Conservation (phyloP, 345 rosid genomes). For the Euphorbia tirucalli region DNA sequence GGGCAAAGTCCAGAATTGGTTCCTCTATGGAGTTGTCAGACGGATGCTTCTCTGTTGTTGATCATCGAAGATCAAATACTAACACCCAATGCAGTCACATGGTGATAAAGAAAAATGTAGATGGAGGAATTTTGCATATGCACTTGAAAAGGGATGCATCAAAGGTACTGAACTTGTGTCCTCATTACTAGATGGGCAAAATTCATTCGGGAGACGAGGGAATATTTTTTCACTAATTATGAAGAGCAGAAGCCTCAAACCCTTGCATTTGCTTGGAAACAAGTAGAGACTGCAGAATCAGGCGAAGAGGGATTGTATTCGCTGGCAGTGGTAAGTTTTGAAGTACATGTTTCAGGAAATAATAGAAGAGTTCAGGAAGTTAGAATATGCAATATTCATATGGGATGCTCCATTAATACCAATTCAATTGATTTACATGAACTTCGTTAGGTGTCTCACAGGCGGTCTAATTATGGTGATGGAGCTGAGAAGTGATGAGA, state of each 20-base stretch:
- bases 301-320: conserved; percentile 14
- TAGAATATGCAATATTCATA: neutral
- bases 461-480: conserved; percentile 26
- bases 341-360: conserved; percentile 11
- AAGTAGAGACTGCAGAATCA: conserved; percentile 17
- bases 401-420: conserved; percentile 22
- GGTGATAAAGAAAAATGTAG: conserved; percentile 12
- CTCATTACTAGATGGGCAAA: conserved; percentile 20
- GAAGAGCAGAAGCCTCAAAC: conserved; percentile 20
- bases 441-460: conserved; percentile 3
- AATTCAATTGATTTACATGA: conserved; percentile 27
- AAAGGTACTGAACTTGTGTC: conserved; percentile 21
- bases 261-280: conserved; percentile 26
- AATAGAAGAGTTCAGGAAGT: neutral
- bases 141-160: conserved; percentile 33
- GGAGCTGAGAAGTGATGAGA: conserved; percentile 11
- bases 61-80: neutral
- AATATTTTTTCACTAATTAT: conserved; percentile 16
- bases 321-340: conserved; percentile 22
- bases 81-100: conserved; percentile 1
- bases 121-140: conserved; percentile 10
- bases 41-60: conserved; percentile 4
- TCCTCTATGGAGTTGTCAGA: conserved; percentile 9
- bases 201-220: neutral
- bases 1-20: conserved; percentile 19